These are phyloP conservation scores for Vaccinium vitisidaea DNA, from an alignment of 148 eudicot species.

Conservation along the genomic window DNA sequence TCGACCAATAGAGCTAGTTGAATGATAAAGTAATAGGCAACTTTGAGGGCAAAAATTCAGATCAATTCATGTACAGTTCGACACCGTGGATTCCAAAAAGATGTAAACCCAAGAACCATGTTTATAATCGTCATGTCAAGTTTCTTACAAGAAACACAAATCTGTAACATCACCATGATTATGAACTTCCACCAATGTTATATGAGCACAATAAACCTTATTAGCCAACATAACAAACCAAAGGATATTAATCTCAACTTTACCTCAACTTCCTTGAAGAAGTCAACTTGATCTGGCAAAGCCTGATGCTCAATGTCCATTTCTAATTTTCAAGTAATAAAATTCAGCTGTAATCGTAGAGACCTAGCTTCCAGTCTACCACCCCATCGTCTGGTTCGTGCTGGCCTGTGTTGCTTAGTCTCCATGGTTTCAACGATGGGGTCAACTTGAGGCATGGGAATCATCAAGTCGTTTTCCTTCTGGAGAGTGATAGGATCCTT, in stretches of 20 bases:
- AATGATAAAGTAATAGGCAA: no score
- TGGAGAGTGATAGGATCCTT: constrained; percentile 30
- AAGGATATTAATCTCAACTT: not conserved
- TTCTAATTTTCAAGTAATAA: not conserved
- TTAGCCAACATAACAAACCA: not conserved
- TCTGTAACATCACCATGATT: not conserved
- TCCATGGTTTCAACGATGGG: constrained; percentile 17
- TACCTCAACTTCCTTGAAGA: not conserved
- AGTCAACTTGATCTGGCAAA: not conserved
- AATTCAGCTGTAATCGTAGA: not conserved
- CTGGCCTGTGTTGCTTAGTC: constrained; percentile 30
- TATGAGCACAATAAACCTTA: not conserved
- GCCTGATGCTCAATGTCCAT: constrained; percentile 6
- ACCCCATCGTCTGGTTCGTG: constrained; percentile 39
- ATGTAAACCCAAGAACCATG: not conserved
- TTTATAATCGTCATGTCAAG: not conserved
- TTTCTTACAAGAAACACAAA: not conserved
- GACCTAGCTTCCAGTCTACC: constrained; percentile 9
- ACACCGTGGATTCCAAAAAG: no score
- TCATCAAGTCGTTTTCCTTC: constrained; percentile 12
- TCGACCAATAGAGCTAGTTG: no score
- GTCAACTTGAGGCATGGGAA: constrained; percentile 5
- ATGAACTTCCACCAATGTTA: not conserved
- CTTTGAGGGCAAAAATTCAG: no score
- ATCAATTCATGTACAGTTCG: no score